These are phyloP conservation scores for Moricandia moricandioides DNA, from an alignment of 345 rosid species.

Conservation along the genomic window DNA sequence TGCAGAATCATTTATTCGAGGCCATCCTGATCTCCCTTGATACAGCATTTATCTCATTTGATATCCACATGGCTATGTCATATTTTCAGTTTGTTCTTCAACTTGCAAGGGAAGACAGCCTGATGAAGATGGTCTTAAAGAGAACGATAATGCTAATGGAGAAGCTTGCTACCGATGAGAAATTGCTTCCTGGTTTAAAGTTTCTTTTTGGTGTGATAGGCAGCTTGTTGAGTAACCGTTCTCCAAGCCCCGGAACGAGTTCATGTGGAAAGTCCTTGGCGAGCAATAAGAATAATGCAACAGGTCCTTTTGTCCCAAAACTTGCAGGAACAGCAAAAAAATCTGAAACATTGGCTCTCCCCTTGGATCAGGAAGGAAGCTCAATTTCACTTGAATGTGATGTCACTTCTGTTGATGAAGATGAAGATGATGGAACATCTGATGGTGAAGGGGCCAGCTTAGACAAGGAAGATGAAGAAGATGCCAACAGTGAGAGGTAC, in stretches of 20 bases:
- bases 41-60: constrained; percentile 74
- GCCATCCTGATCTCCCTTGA: constrained; percentile 74
- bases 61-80: constrained; percentile 67
- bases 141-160: constrained; percentile 67
- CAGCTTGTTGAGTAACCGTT: constrained; percentile 58
- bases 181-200: constrained; percentile 72
- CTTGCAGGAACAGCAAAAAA: constrained; percentile 62
- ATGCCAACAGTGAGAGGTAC: constrained; percentile 76
- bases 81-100: constrained; percentile 78
- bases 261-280: constrained; percentile 50
- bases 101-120: constrained; percentile 66
- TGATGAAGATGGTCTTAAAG: constrained; percentile 64
- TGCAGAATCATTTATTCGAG: constrained; percentile 77
- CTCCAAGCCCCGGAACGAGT: constrained; percentile 47
- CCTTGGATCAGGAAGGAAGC: constrained; percentile 72
- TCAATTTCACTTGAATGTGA: constrained; percentile 78
- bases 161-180: constrained; percentile 67
- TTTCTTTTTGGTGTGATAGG: constrained; percentile 83
- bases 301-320: constrained; percentile 55
- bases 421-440: constrained; percentile 99
- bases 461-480: constrained; percentile 96
- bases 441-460: constrained; percentile 97
- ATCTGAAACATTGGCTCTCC: constrained; percentile 63
- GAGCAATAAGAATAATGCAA: constrained; percentile 38
- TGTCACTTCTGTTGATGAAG: constrained; percentile 93